These are phyloP conservation scores for Paramecium pentaurelia DNA, from an alignment of 73 alveolate genomes.

Conservation along the genomic window DNA sequence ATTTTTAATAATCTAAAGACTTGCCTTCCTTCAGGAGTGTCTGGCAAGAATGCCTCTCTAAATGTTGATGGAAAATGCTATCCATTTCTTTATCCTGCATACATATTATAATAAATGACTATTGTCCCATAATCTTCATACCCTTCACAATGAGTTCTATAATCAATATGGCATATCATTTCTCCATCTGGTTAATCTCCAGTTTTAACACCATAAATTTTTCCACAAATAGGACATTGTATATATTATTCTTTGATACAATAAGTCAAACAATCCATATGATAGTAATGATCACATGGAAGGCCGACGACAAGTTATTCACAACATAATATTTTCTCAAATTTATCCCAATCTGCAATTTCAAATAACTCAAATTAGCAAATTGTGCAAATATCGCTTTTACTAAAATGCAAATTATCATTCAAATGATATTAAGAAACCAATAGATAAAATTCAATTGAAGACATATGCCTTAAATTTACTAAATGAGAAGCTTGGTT, in stretches of 20 bases:
- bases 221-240: conserved; percentile 65
- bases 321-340: not conserved
- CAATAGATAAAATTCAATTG: not conserved
- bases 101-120: conserved; percentile 38
- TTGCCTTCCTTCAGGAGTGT: conserved; percentile 64
- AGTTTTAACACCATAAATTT: conserved; percentile 76
- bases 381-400: conserved; percentile 7
- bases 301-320: not conserved
- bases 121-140: conserved; percentile 34
- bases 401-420: not conserved
- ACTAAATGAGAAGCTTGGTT: conserved; percentile 12
- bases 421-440: not conserved
- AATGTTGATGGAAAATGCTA: conserved; percentile 12
- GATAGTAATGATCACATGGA: conserved; percentile 27
- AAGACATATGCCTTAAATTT: not conserved
- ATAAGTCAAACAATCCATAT: not conserved
- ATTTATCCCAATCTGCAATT: conserved; percentile 3
- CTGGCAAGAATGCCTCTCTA: conserved; percentile 47
- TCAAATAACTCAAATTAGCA: conserved; percentile 29
- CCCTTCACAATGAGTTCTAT: conserved; percentile 16
- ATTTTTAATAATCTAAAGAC: conserved; percentile 76
- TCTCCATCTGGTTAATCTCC: conserved; percentile 63
- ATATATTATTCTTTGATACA: conserved; percentile 21
- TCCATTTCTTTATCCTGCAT: conserved; percentile 53
- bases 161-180: not conserved